A percentile compares a stretch with the other conserved stretches of the same genome.
phyloP scores from a whole-genome alignment of 805 yeast genomes.

The Diddensiella caesifluorescens region DNA sequence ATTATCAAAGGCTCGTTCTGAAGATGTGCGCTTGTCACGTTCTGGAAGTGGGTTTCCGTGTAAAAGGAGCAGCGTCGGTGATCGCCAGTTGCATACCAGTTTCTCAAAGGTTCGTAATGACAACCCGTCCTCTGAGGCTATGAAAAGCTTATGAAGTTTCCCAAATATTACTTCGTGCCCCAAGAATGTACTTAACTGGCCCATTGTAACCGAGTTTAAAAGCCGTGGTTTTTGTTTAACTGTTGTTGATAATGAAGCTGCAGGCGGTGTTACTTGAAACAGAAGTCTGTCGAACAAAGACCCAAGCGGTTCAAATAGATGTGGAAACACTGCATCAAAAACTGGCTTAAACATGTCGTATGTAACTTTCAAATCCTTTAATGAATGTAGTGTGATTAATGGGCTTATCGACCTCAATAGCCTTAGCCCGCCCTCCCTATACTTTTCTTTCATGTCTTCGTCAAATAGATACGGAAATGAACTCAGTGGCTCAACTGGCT shows the following conservation, averaged over 20 bases:
- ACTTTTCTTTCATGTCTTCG: slow-evolving; percentile 37
- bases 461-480: slow-evolving; percentile 26
- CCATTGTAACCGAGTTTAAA: slow-evolving; percentile 35
- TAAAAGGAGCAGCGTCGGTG: slow-evolving; percentile 70
- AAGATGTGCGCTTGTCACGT: slow-evolving; percentile 18
- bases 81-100: slow-evolving; percentile 83
- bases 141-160: slow-evolving; percentile 52
- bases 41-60: slow-evolving; percentile 46
- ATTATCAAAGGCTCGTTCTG: slow-evolving; percentile 22
- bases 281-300: slow-evolving; percentile 41
- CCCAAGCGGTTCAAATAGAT: slow-evolving; percentile 42
- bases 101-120: slow-evolving; percentile 83
- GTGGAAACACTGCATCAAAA: slow-evolving; percentile 30
- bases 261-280: slow-evolving; percentile 16
- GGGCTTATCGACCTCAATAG: slow-evolving; percentile 48
- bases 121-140: slow-evolving; percentile 75
- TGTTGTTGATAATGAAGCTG: neutral
- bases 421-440: slow-evolving; percentile 40
- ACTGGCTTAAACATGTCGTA: slow-evolving; percentile 21
- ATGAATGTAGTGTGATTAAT: slow-evolving; percentile 13
- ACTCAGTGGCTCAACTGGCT: slow-evolving; percentile 33
- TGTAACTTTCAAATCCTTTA: slow-evolving; percentile 15
- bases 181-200: slow-evolving; percentile 40
- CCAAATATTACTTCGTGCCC: slow-evolving; percentile 21
- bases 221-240: slow-evolving; percentile 30